Base-by-base conservation (phyloP, 306 rosid genomes). In the Cicer chorassanicum region DNA sequence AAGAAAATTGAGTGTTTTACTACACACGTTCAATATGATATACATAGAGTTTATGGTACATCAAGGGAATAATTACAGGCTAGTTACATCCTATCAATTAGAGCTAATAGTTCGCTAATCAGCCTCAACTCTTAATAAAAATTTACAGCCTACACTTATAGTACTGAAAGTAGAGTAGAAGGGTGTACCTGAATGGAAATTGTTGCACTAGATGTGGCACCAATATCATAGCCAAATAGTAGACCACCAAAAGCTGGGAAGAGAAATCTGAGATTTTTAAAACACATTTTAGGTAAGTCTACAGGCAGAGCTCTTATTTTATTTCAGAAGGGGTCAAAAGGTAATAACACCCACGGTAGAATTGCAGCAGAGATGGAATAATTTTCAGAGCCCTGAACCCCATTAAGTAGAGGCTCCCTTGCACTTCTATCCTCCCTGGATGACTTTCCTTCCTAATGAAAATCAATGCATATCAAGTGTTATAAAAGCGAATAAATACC, bases 201-300 rank as follows among this genome's bases (percentile, higher is more conserved):
- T 71, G 94, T 86, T 45, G 99, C 97, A 77, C 83, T 85, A 68
- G 96, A 88, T 53, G 98, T 94, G 50, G 95, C 90, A 57, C 99
- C 99, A 50, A 94, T 94, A 70, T 94, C 97, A 64, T 94, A 94
- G 79, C 99, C 99, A 87, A 79, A 94, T 18, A 92, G 86, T 15
- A 92, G 82, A 72, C 99, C 99, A 72, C 97, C 99, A 14, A 94
- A 76, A 76, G 99, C 99, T 1, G 97, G 99, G 89, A 94, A 94
- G 56, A 94, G 72, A 87, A 94, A 94, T 13, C 99, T 94, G 90
- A 79, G 63, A 85, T 79, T 80, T 82, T 72, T 43, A 39, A 60
- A 60, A 57, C 6, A 8, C 45, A 14, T 48, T 68, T 79, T 61
- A 43, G 68, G 49, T 71, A 34, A 38, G 75, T 44, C 68, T 60